Conservation (phyloP, 2,329 filamentous ascomycete species). For the Pseudogymnoascus pannorum region DNA sequence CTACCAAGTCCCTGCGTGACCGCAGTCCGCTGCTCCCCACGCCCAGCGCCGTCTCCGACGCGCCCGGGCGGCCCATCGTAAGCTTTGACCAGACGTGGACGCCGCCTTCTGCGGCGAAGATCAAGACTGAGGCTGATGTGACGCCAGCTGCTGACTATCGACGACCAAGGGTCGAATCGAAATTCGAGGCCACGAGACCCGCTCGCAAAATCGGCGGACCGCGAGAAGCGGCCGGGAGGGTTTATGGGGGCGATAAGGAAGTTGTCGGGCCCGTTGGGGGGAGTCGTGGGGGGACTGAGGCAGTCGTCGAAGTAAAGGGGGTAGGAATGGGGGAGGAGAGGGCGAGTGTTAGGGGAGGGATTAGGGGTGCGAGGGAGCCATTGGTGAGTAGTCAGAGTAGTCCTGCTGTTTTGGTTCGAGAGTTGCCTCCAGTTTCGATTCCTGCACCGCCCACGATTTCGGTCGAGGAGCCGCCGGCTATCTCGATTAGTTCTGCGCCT, state of each 20-base stretch:
- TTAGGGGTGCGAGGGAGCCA: not conserved
- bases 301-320: not conserved
- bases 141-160: constrained; percentile 43
- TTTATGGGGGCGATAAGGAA: not conserved
- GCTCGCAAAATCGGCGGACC: not conserved
- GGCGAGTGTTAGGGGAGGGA: not conserved
- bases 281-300: not conserved
- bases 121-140: constrained; percentile 50
- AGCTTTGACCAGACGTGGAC: constrained; percentile 88
- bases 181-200: not conserved
- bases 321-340: not conserved
- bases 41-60: constrained; percentile 85
- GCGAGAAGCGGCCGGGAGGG: not conserved
- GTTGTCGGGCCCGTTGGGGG: not conserved
- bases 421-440: not conserved
- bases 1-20: constrained; percentile 80
- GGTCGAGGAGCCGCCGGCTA: not conserved
- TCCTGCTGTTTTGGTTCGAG: not conserved
- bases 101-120: constrained; percentile 48
- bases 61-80: constrained; percentile 86
- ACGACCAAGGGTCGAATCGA: constrained; percentile 2
- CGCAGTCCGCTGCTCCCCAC: constrained; percentile 81
- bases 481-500: constrained; percentile 16
- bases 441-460: not conserved
- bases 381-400: not conserved